Evolutionary conservation across 495 filamentous ascomycete species (phyloP).

Genomic region (Penicillium verhagenii): DNA sequence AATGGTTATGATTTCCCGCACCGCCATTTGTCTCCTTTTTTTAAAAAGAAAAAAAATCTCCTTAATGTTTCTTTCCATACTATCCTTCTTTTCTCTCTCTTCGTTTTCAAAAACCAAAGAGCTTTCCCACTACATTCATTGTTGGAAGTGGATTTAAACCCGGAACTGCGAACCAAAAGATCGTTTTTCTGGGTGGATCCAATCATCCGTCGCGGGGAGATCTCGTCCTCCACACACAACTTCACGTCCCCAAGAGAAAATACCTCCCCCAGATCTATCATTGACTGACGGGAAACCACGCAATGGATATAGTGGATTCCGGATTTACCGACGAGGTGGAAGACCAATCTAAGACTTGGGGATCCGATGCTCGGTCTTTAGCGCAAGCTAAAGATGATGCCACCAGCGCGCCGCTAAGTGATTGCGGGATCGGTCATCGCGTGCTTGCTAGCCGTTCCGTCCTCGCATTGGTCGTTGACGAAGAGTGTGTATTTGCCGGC

Average conservation of each 20-base stretch:
- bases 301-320: constrained; percentile 43
- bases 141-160: not conserved
- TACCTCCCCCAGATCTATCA: constrained; percentile 4
- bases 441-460: constrained; percentile 48
- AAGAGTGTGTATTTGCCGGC: constrained; percentile 64
- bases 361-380: constrained; percentile 33
- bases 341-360: constrained; percentile 41
- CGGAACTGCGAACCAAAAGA: not conserved
- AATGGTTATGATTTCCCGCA: constrained; percentile 22
- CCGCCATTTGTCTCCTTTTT: constrained; percentile 20
- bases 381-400: constrained; percentile 7
- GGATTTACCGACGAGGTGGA: constrained; percentile 40
- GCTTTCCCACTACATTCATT: not conserved
- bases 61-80: no score
- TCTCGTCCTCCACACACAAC: constrained; percentile 10
- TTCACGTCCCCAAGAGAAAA: not conserved
- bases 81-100: not conserved
- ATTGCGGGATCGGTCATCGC: constrained; percentile 48
- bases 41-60: no score
- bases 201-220: constrained; percentile 4
- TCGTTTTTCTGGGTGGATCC: constrained; percentile 2
- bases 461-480: constrained; percentile 45
- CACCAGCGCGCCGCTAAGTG: constrained; percentile 16
- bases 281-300: constrained; percentile 18
- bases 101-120: not conserved